Evolutionary conservation across 2,329 filamentous ascomycete species (phyloP).

Genomic region (Cercospora sp.): DNA sequence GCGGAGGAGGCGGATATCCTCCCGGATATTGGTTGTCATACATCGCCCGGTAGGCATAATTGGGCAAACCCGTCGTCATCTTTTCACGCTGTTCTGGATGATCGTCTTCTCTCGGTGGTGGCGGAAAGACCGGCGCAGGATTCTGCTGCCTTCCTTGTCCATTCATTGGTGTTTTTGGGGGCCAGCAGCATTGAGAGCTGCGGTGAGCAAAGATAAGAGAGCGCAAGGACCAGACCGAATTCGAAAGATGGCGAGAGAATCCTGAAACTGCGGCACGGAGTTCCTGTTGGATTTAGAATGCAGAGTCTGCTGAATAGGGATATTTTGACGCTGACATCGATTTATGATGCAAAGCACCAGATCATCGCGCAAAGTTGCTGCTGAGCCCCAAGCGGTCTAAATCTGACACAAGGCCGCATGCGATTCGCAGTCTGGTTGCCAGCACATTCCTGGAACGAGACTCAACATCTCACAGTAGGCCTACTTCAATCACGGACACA

Average conservation of each 20-base stretch:
- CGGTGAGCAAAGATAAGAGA: neutral
- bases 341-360: conserved; percentile 5
- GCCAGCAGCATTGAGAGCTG: neutral
- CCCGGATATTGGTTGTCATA: conserved; percentile 15
- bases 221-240: neutral
- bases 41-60: conserved; percentile 16
- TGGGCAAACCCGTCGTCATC: conserved; percentile 13
- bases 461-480: conserved; percentile 3
- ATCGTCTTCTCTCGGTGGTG: conserved; percentile 1
- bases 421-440: conserved; percentile 10
- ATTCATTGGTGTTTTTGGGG: conserved; percentile 1
- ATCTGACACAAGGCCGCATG: neutral
- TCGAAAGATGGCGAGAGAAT: neutral
- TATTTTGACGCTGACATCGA: conserved; percentile 2
- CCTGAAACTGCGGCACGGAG: neutral
- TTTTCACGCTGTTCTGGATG: neutral
- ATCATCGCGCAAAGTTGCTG: neutral
- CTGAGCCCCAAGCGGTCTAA: conserved; percentile 13
- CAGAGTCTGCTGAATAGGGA: conserved; percentile 4
- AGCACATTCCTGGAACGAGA: conserved; percentile 13
- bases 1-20: conserved; percentile 3
- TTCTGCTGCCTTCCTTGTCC: conserved; percentile 11
- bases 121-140: conserved; percentile 15
- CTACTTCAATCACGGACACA: conserved; percentile 6
- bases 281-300: neutral